A percentile compares a stretch with the other conserved stretches of the same genome.
Conservation (phyloP, 805 yeast species). For the Metschnikowia cubensis region DNA sequence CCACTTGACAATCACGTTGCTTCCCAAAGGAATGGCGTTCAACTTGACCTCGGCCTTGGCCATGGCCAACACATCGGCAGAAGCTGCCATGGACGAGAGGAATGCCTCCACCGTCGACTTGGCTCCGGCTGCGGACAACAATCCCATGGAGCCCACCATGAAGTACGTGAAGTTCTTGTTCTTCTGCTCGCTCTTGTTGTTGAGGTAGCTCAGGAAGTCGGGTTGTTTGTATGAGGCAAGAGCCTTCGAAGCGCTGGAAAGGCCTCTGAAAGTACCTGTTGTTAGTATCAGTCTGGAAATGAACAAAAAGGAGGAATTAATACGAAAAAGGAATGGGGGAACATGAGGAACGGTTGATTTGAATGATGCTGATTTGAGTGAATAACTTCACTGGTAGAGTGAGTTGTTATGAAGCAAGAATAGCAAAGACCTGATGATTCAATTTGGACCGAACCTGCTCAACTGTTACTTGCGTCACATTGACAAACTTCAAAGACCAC, state of each 20-base stretch:
- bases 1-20: conserved; percentile 98
- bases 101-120: conserved; percentile 93
- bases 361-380: too few species aligned
- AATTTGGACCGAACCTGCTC: too few species aligned
- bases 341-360: too few species aligned
- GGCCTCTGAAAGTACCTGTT: conserved; percentile 42
- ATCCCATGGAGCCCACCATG: conserved; percentile 95
- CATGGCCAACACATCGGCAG: conserved; percentile 98
- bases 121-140: conserved; percentile 89
- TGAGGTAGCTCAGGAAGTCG: conserved; percentile 77
- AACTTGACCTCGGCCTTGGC: conserved; percentile 98
- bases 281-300: conserved; percentile 17
- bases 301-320: too few species aligned
- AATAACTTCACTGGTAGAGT: too few species aligned
- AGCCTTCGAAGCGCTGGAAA: conserved; percentile 47
- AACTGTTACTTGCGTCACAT: too few species aligned
- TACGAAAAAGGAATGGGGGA: too few species aligned
- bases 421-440: too few species aligned
- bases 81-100: conserved; percentile 90
- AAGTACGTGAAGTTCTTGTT: conserved; percentile 86
- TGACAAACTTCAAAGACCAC: too few species aligned
- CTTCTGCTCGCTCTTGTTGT: conserved; percentile 65
- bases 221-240: conserved; percentile 88
- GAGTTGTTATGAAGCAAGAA: too few species aligned
- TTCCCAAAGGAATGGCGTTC: conserved; percentile 92